Evolutionary conservation across 495 filamentous ascomycete species (phyloP).

Genomic region (Saxophila tyrrhenica): DNA sequence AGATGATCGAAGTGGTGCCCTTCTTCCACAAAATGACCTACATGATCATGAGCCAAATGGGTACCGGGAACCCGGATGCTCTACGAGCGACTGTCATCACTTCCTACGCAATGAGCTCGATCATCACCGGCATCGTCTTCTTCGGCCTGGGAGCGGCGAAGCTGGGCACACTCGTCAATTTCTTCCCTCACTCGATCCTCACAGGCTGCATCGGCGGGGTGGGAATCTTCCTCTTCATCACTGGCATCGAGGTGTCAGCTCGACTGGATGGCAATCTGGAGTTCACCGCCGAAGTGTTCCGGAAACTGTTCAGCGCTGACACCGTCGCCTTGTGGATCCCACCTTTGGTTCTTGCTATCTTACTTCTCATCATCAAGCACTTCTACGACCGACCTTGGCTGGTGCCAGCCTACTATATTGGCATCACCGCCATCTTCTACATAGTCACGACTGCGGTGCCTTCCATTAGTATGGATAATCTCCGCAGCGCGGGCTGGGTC

Average conservation of each 20-base stretch:
- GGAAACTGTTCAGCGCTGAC: slow-evolving; percentile 55
- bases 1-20: slow-evolving; percentile 51
- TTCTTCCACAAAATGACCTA: slow-evolving; percentile 34
- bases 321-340: slow-evolving; percentile 74
- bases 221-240: slow-evolving; percentile 87
- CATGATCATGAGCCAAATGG: slow-evolving; percentile 67
- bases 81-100: slow-evolving; percentile 88
- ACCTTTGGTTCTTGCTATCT: slow-evolving; percentile 62
- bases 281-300: slow-evolving; percentile 63
- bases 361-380: slow-evolving; percentile 63
- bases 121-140: slow-evolving; percentile 84
- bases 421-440: slow-evolving; percentile 72
- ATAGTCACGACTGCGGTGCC: slow-evolving; percentile 57
- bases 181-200: slow-evolving; percentile 92
- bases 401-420: slow-evolving; percentile 75
- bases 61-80: slow-evolving; percentile 67
- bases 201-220: slow-evolving; percentile 96
- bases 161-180: slow-evolving; percentile 83
- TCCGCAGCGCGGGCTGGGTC: slow-evolving; percentile 73
- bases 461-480: slow-evolving; percentile 45
- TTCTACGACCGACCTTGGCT: slow-evolving; percentile 69
- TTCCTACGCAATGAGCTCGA: slow-evolving; percentile 79
- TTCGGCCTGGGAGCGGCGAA: slow-evolving; percentile 76
- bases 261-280: slow-evolving; percentile 71
- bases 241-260: slow-evolving; percentile 89